These are phyloP conservation scores for Cyberlindnera meyerae DNA, from an alignment of 805 yeast species.

Conservation along the genomic window DNA sequence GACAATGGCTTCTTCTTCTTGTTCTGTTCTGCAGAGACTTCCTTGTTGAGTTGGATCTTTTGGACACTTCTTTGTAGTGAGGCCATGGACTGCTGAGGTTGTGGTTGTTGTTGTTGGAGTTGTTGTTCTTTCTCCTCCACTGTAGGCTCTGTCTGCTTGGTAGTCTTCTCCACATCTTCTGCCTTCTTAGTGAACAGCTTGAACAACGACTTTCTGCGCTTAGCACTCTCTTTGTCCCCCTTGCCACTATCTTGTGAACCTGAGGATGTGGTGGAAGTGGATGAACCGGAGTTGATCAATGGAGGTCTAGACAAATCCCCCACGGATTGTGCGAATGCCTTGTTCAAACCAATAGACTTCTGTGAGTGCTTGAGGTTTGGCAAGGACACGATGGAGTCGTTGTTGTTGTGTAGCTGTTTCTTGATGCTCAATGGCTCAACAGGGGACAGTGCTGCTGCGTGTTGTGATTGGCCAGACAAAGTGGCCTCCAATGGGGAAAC, in stretches of 20 bases:
- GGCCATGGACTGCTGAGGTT: conserved; percentile 9
- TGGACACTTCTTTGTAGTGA: conserved; percentile 10
- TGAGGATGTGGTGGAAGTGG: not conserved
- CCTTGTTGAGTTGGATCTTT: conserved; percentile 1
- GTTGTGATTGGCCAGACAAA: too few species aligned
- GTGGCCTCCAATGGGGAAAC: too few species aligned
- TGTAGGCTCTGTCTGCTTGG: too few species aligned
- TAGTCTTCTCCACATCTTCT: conserved; percentile 4
- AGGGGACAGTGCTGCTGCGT: not conserved
- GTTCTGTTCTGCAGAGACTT: not conserved
- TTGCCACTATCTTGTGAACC: not conserved
- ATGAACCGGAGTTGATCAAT: not conserved
- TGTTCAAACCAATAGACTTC: conserved; percentile 7
- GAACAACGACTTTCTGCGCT: conserved; percentile 24
- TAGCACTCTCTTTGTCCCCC: conserved; percentile 11
- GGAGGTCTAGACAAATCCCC: conserved; percentile 5
- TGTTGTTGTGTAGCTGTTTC: conserved; percentile 4
- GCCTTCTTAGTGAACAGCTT: conserved; percentile 18
- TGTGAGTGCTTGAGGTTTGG: conserved; percentile 13
- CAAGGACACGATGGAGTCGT: conserved; percentile 14
- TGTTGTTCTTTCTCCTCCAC: too few species aligned
- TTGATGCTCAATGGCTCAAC: conserved; percentile 6
- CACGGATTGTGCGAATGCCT: conserved; percentile 9
- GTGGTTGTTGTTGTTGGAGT: too few species aligned
- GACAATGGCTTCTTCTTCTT: conserved; percentile 3